Conservation (phyloP, 192 early-diverging fungal genomes). For the Lobulomyces angularis region DNA sequence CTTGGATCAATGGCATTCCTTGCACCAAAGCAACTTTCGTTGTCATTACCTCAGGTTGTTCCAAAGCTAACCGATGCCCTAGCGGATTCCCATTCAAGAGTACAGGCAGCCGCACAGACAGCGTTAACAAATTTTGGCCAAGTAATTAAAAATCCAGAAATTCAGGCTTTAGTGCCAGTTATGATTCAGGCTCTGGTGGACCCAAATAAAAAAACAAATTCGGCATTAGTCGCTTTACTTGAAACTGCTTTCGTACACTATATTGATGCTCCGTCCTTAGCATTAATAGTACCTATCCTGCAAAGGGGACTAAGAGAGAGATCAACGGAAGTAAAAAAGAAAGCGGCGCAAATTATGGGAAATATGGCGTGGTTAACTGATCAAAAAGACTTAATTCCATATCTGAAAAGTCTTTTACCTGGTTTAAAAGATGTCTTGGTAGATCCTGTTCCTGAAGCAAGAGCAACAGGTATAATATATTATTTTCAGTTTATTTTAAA, state of each 20-base stretch:
- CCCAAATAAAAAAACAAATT: conserved; percentile 73
- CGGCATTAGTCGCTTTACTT: conserved; percentile 71
- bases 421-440: conserved; percentile 78
- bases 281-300: conserved; percentile 87
- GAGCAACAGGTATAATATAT: too few species aligned
- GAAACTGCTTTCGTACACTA: conserved; percentile 96
- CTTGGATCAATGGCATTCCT: conserved; percentile 90
- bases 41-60: conserved; percentile 80
- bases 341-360: conserved; percentile 94
- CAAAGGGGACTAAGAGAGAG: conserved; percentile 84
- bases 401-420: conserved; percentile 71
- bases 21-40: conserved; percentile 86
- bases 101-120: conserved; percentile 71
- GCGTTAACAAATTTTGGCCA: conserved; percentile 81
- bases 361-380: conserved; percentile 95
- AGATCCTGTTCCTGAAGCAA: conserved; percentile 92
- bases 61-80: conserved; percentile 85
- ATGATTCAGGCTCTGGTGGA: conserved; percentile 76
- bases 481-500: too few species aligned
- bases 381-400: conserved; percentile 81
- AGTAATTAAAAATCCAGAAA: conserved; percentile 97
- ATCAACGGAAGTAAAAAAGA: conserved; percentile 81
- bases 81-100: conserved; percentile 84
- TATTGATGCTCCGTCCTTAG: conserved; percentile 91
- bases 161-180: conserved; percentile 78